These are phyloP conservation scores for Raphidocelis subcapitata DNA, from an alignment of 139 green algal genomes.

Conservation along the genomic window DNA sequence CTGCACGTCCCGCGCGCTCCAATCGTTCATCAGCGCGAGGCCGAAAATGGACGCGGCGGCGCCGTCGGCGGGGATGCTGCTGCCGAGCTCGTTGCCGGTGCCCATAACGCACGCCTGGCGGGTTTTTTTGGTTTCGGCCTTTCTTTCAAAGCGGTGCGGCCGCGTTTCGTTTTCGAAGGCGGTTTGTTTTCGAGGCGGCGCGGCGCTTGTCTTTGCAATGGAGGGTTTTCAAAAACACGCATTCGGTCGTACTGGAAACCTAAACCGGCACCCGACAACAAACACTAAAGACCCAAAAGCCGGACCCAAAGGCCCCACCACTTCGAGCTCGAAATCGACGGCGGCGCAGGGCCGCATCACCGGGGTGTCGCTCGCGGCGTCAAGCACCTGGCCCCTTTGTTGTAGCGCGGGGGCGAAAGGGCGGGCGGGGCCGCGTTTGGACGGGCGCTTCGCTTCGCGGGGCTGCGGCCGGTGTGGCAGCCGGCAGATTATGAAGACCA, in stretches of 20 bases:
- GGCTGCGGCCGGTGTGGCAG: too few species aligned
- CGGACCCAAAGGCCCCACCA: constrained; percentile 55
- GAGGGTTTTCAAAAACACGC: too few species aligned
- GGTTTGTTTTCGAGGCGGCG: too few species aligned
- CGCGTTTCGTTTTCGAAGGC: not conserved
- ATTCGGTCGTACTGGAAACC: too few species aligned
- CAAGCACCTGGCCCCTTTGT: constrained; percentile 52
- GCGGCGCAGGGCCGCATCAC: constrained; percentile 42
- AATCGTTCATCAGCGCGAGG: constrained; percentile 95
- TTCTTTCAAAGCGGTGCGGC: not conserved
- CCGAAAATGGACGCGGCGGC: constrained; percentile 88
- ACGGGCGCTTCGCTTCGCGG: too few species aligned
- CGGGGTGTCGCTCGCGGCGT: constrained; percentile 8
- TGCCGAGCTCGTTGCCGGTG: constrained; percentile 75
- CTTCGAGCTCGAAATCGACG: constrained; percentile 94
- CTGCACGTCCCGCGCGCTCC: constrained; percentile 93
- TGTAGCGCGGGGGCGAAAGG: too few species aligned
- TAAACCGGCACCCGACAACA: too few species aligned
- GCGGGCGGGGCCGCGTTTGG: not conserved
- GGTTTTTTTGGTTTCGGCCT: not conserved
- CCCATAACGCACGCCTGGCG: constrained; percentile 75
- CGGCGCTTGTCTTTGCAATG: too few species aligned
- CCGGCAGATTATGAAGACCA: too few species aligned
- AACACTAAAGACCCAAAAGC: too few species aligned
- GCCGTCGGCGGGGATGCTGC: constrained; percentile 47